phyloP scores from a whole-genome alignment of 2,329 filamentous ascomycete species.

The Stylonectria norvegica region DNA sequence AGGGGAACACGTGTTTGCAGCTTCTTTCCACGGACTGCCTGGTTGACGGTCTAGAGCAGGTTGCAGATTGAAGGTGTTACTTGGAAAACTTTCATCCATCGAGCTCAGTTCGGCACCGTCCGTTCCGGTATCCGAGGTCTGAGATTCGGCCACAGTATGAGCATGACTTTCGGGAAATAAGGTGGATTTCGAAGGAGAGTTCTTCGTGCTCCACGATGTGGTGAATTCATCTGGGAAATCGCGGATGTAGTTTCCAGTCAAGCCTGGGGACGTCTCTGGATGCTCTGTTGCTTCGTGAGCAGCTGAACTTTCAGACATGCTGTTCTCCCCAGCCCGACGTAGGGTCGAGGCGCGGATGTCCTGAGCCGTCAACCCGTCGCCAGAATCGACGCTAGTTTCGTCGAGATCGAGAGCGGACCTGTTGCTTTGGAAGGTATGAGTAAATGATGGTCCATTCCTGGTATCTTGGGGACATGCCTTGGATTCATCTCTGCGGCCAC shows the following conservation, averaged over 20 bases:
- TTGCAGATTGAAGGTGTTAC: slow-evolving; percentile 24
- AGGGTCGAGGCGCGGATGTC: slow-evolving; percentile 32
- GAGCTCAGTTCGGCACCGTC: slow-evolving; percentile 34
- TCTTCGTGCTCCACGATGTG: slow-evolving; percentile 37
- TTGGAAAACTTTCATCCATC: slow-evolving; percentile 42
- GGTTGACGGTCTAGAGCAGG: slow-evolving; percentile 29
- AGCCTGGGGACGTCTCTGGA: slow-evolving; percentile 1
- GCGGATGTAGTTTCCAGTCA: slow-evolving; percentile 48
- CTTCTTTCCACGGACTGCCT: slow-evolving; percentile 13
- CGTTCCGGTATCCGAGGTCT: slow-evolving; percentile 11
- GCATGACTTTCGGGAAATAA: slow-evolving; percentile 21
- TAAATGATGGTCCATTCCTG: slow-evolving; percentile 22
- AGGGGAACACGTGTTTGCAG: slow-evolving; percentile 41
- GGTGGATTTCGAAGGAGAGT: slow-evolving; percentile 25
- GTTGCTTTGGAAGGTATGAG: slow-evolving; percentile 23
- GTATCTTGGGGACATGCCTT: slow-evolving; percentile 28
- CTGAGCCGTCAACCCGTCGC: slow-evolving; percentile 29
- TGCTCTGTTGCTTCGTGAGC: slow-evolving; percentile 5
- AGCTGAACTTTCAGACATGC: slow-evolving; percentile 11
- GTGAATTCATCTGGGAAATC: slow-evolving; percentile 54
- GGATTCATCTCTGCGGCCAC: slow-evolving; percentile 37
- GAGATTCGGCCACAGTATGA: background rate
- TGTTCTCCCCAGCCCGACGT: slow-evolving; percentile 23
- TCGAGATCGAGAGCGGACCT: slow-evolving; percentile 18
- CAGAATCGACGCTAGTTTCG: slow-evolving; percentile 15